Percentiles rank a stretch among this genome's conserved stretches.
phyloP scores from a whole-genome alignment of 2,329 filamentous ascomycete genomes.

The Xylaria sp. region DNA sequence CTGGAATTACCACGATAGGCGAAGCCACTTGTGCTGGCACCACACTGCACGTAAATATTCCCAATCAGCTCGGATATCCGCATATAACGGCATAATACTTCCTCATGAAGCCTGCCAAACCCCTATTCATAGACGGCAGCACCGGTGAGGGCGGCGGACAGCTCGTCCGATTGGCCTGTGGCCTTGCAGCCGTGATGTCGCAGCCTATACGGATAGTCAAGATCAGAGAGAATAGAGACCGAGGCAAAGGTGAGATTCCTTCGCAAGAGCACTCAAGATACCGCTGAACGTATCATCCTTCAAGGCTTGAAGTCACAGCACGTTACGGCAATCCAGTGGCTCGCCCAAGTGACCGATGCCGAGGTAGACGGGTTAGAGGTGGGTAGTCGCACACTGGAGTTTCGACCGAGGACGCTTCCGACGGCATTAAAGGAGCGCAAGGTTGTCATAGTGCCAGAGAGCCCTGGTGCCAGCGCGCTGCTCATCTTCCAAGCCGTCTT shows the following conservation, averaged over 20 bases:
- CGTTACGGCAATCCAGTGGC: constrained; percentile 59
- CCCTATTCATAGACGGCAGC: constrained; percentile 58
- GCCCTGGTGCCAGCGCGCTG: constrained; percentile 58
- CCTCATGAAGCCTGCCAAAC: constrained; percentile 27
- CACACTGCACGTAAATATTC: too few species aligned
- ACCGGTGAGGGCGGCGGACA: constrained; percentile 69
- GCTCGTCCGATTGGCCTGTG: constrained; percentile 61
- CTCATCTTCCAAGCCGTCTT: constrained; percentile 66
- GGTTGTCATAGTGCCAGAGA: constrained; percentile 56
- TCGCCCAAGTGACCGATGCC: constrained; percentile 58
- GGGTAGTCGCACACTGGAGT: constrained; percentile 57
- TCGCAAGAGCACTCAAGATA: not conserved
- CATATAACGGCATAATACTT: too few species aligned
- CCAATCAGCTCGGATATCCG: too few species aligned
- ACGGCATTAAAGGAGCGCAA: constrained; percentile 48
- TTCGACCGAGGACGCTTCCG: constrained; percentile 50
- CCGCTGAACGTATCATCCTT: not conserved
- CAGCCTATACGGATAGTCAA: constrained; percentile 59
- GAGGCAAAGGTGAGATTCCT: constrained; percentile 41
- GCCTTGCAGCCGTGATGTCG: constrained; percentile 60
- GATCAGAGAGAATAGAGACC: constrained; percentile 60
- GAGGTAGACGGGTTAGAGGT: constrained; percentile 56
- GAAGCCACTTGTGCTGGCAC: too few species aligned
- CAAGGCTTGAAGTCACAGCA: constrained; percentile 67
- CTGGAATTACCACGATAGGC: too few species aligned